Evolutionary conservation across 495 filamentous ascomycete species (phyloP), one percentile per base, ranked within the genome.

Genomic region (Bacidia rubella): DNA sequence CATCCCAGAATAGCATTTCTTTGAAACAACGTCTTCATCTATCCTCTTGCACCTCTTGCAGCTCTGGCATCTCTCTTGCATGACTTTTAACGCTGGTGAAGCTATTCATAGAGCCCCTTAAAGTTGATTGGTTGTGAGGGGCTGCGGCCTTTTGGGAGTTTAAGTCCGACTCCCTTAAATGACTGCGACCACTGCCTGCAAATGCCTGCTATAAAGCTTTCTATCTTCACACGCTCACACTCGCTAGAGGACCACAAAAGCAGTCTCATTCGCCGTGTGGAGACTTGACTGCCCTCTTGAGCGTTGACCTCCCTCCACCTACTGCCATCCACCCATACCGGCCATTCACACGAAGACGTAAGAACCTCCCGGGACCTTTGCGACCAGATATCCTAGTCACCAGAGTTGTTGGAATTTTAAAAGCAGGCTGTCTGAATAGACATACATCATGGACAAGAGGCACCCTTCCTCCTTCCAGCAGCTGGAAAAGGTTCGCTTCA

Each of bases 391-490:
- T n/a, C n/a, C n/a, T n/a, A n/a, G n/a, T n/a, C n/a, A n/a, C n/a
- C n/a, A n/a, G n/a, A n/a, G n/a, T n/a, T n/a, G n/a, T n/a, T n/a
- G n/a, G n/a, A n/a, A n/a, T n/a, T n/a, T n/a, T n/a, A n/a, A n/a
- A n/a, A n/a, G n/a, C n/a, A n/a, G n/a, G n/a, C n/a, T n/a, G n/a
- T n/a, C n/a, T n/a, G n/a, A 35, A 35, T 35, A 35, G 7, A 35
- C 15, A 35, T 21, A 53, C 55, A 52, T 27, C 53, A 95, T 95
- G 88, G 88, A 93, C 68, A 85, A 85, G 59, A 83, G 86, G 66
- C 79, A 88, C 60, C 88, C 88, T 46, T 93, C 85, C 70, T 95
- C 87, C 47, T 97, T 97, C 72, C 90, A 95, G 79, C 90, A 97
- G 80, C 80, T 97, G 67, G 90, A 97, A 70, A 97, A 93, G 73